Base-by-base conservation (phyloP, 108 stramenopile species). In the Skeletonema tropicum region DNA sequence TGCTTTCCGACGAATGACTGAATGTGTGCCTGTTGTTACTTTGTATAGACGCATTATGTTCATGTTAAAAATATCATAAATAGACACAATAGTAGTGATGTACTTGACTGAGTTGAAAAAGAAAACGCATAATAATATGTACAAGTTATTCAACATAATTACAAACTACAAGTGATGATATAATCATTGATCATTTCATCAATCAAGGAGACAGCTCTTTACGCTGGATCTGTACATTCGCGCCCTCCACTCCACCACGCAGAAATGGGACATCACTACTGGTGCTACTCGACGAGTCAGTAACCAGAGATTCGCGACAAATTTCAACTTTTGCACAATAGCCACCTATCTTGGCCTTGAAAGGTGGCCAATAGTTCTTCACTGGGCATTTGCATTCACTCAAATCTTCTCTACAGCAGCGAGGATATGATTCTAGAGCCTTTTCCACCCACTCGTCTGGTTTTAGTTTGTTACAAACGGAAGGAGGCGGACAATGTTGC, bases 161-260 rank as follows among this genome's bases (percentile, higher is more conserved):
- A 49, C 48, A 49, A 49, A 49, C 48, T 49, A 19, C 48, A 49
- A 49, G 45, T n/a, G 45, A 46, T 46, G 14, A 46, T 46, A 46
- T 1, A 2, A 35, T 46, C 10, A 46, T 46, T 46, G 45, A 14
- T n/a, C 14, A 35, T n/a, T 46, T 19, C 48, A 19, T 19, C 13
- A 7, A 19, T 49, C 48, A 49, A 49, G 48, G 48, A 49, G 48
- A 49, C n/a, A 49, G 21, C 5, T 49, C 48, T 49, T 19, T 49
- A 21, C 48, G 48, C 5, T 49, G 48, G 19, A 19, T 21, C 48
- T 49, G 19, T 21, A 21, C 17, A 21, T 49, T 49, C 19, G 19
- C 19, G 48, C 7, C 48, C 0, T 49, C 48, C 12, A 49, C 48
- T 17, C 48, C 48, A 7, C 48, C 48, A 21, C 48, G 48, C 48